Evolutionary conservation across 1,284 basidiomycete genomes (phyloP).

Genomic region (Cryptococcus sp.): DNA sequence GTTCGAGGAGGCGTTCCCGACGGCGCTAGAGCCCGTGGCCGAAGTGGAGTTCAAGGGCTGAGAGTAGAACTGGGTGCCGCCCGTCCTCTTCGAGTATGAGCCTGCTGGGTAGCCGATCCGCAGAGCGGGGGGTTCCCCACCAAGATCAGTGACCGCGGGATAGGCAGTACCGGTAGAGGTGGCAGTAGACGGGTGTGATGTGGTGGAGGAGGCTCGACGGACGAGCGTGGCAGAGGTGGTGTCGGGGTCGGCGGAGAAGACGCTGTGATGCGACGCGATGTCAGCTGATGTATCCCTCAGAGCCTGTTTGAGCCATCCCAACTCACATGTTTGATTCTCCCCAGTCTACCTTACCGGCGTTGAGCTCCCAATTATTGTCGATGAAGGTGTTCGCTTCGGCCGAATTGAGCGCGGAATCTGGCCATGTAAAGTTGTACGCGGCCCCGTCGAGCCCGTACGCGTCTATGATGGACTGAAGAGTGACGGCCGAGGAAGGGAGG

Average conservation of each 20-base stretch:
- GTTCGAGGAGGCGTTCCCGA: constrained; percentile 24
- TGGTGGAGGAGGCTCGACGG: constrained; percentile 12
- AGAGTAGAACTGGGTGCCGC: constrained; percentile 50
- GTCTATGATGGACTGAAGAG: constrained; percentile 3
- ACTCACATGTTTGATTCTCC: constrained; percentile 35
- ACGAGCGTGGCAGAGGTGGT: constrained; percentile 24
- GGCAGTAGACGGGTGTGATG: constrained; percentile 7
- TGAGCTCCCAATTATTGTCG: constrained; percentile 33
- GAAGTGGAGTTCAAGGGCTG: constrained; percentile 26
- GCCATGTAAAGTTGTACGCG: constrained; percentile 27
- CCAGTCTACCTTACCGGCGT: constrained; percentile 30
- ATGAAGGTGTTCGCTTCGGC: constrained; percentile 27
- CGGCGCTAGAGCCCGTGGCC: constrained; percentile 2
- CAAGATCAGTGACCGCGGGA: constrained; percentile 23
- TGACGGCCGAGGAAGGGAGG: neutral
- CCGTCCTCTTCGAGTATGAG: constrained; percentile 44
- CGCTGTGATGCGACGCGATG: constrained; percentile 10
- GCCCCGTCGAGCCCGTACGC: constrained; percentile 12
- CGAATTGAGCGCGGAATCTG: constrained; percentile 22
- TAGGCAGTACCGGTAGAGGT: constrained; percentile 14
- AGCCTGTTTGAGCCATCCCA: too few relatives aligned
- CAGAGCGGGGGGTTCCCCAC: constrained; percentile 34
- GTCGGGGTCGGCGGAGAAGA: constrained; percentile 34
- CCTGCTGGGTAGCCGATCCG: constrained; percentile 46
- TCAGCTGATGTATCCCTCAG: neutral